Evolutionary conservation across 2,329 filamentous ascomycete species (phyloP).

Genomic region (Paracamarosporium sp.): DNA sequence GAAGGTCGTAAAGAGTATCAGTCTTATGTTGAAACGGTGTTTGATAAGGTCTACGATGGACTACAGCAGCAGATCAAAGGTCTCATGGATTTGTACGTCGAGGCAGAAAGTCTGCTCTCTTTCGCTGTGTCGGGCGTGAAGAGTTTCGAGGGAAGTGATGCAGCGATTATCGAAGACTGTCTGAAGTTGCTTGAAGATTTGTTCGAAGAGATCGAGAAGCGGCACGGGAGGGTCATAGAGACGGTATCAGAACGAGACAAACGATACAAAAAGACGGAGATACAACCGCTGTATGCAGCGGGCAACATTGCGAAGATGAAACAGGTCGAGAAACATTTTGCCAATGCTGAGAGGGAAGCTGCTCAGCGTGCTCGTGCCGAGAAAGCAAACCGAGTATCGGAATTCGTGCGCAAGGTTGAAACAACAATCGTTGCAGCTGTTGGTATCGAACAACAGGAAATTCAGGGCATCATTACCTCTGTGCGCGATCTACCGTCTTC

Average conservation of each 20-base stretch:
- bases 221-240: slow-evolving; percentile 57
- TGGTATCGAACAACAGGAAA: slow-evolving; percentile 58
- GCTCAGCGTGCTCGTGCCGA: slow-evolving; percentile 57
- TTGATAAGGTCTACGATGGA: slow-evolving; percentile 56
- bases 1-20: slow-evolving; percentile 62
- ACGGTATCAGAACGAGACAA: slow-evolving; percentile 61
- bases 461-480: slow-evolving; percentile 56
- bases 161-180: slow-evolving; percentile 25
- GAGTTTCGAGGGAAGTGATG: slow-evolving; percentile 22
- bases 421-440: slow-evolving; percentile 58
- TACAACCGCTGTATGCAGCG: slow-evolving; percentile 58
- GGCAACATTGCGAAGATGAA: slow-evolving; percentile 60
- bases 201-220: slow-evolving; percentile 56
- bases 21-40: slow-evolving; percentile 58
- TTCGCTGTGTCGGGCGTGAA: slow-evolving; percentile 31
- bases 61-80: slow-evolving; percentile 58
- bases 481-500: slow-evolving; percentile 47
- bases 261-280: slow-evolving; percentile 61
- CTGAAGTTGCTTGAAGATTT: slow-evolving; percentile 49
- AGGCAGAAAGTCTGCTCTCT: slow-evolving; percentile 33
- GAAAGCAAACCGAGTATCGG: slow-evolving; percentile 56
- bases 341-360: slow-evolving; percentile 59
- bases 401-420: slow-evolving; percentile 59
- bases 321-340: slow-evolving; percentile 51
- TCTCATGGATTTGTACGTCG: slow-evolving; percentile 55